Evolutionary conservation across 352 stramenopile genomes (phyloP).

Genomic region (Globisporangium lucens): DNA sequence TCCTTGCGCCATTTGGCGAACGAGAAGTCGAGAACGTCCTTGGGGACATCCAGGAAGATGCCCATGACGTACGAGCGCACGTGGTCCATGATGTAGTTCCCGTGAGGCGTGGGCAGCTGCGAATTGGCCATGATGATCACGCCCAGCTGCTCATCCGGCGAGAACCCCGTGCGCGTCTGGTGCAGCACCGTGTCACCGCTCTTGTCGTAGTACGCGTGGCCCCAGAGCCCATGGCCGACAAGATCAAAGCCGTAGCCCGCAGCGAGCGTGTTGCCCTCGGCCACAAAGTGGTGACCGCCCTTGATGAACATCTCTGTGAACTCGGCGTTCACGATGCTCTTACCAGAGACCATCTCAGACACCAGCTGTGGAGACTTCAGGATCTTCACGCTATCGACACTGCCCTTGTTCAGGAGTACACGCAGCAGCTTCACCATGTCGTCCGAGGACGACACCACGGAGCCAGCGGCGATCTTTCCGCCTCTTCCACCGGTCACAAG

Average conservation of each 20-base stretch:
- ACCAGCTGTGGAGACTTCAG: conserved; percentile 43
- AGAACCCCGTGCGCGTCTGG: conserved; percentile 54
- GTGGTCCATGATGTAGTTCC: conserved; percentile 51
- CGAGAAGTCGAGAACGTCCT: conserved; percentile 44
- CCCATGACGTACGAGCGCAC: conserved; percentile 65
- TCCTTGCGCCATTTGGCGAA: conserved; percentile 36
- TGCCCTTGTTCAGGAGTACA: conserved; percentile 63
- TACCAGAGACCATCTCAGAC: conserved; percentile 61
- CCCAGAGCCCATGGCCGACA: conserved; percentile 51
- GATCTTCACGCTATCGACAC: conserved; percentile 40
- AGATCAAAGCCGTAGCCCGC: conserved; percentile 69
- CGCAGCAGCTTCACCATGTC: conserved; percentile 57
- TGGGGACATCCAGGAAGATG: conserved; percentile 63
- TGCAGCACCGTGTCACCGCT: conserved; percentile 53
- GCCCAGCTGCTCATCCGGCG: conserved; percentile 34
- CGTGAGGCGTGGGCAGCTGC: conserved; percentile 28
- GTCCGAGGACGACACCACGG: conserved; percentile 45
- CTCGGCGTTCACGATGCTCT: conserved; percentile 34
- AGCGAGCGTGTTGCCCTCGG: conserved; percentile 47
- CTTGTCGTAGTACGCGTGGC: conserved; percentile 69
- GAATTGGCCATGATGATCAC: conserved; percentile 65
- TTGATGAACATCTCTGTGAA: conserved; percentile 35
- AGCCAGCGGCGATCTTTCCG: conserved; percentile 32
- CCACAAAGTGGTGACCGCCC: conserved; percentile 41
- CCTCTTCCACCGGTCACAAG: not conserved